Conservation (phyloP, 495 filamentous ascomycete genomes). For the Melanomma pulvis-pyrius region DNA sequence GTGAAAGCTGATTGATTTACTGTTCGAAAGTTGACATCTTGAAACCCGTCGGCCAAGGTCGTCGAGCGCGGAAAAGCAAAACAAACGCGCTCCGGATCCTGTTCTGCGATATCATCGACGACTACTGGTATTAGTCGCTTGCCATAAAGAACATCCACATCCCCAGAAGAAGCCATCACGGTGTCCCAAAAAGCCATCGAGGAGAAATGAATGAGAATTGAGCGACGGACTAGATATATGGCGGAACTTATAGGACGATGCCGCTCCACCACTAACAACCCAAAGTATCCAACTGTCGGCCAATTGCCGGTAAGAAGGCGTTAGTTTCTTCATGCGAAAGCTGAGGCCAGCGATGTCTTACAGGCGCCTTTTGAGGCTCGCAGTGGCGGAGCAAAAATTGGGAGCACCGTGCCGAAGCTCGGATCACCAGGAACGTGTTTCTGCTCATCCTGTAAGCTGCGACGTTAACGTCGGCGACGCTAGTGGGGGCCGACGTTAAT, state of each 20-base stretch:
- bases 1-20: neutral
- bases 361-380: neutral
- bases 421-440: neutral
- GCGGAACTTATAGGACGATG: neutral
- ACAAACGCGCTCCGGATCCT: conserved; percentile 26
- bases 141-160: conserved; percentile 15
- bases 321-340: conserved; percentile 14
- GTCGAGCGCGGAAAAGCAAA: conserved; percentile 26
- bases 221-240: conserved; percentile 9
- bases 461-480: neutral
- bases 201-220: conserved; percentile 2
- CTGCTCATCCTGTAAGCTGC: conserved; percentile 3
- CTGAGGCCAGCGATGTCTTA: conserved; percentile 29
- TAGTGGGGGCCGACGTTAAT: neutral
- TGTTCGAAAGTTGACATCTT: conserved; percentile 20
- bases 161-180: conserved; percentile 20
- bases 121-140: conserved; percentile 20
- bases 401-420: neutral
- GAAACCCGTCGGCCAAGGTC: conserved; percentile 23
- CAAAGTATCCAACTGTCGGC: neutral
- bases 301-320: neutral
- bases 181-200: conserved; percentile 32
- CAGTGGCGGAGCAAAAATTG: neutral
- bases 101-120: conserved; percentile 20
- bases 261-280: neutral